phyloP scores from a whole-genome alignment of 805 yeast species.

The Wickerhamomyces ciferrii region DNA sequence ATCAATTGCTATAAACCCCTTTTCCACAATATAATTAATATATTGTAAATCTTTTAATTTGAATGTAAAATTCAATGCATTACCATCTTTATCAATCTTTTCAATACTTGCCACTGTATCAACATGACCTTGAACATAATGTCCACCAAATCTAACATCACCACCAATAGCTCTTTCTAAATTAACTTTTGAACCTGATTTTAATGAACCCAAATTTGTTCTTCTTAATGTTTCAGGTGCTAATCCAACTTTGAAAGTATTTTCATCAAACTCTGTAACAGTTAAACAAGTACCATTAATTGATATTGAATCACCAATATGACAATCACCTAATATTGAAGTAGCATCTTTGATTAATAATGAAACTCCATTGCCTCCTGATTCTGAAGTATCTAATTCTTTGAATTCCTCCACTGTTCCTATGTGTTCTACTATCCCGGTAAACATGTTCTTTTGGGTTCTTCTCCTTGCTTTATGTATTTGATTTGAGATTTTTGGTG shows the following conservation, averaged over 20 bases:
- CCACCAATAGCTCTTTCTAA: constrained; percentile 85
- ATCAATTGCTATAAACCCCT: constrained; percentile 90
- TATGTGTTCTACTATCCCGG: constrained; percentile 86
- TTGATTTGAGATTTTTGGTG: background rate
- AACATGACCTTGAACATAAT: constrained; percentile 96
- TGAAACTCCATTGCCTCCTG: constrained; percentile 75
- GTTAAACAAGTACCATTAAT: constrained; percentile 90
- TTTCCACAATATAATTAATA: constrained; percentile 77
- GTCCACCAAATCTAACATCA: constrained; percentile 91
- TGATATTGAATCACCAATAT: constrained; percentile 90
- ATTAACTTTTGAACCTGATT: constrained; percentile 61
- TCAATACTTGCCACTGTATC: constrained; percentile 79
- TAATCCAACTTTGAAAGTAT: constrained; percentile 79
- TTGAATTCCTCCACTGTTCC: constrained; percentile 57
- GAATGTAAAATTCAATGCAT: constrained; percentile 75
- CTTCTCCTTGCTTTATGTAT: background rate
- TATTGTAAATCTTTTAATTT: constrained; percentile 57
- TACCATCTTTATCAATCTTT: constrained; percentile 52
- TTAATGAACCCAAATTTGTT: constrained; percentile 65
- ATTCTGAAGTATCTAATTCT: constrained; percentile 38
- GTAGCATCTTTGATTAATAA: constrained; percentile 58
- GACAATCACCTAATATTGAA: constrained; percentile 68
- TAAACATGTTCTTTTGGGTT: too few species aligned
- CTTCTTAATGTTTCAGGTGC: constrained; percentile 89
- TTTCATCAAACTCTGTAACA: constrained; percentile 68